Base-by-base conservation (phyloP, 352 stramenopile genomes). In the Phytopythium sindhum region DNA sequence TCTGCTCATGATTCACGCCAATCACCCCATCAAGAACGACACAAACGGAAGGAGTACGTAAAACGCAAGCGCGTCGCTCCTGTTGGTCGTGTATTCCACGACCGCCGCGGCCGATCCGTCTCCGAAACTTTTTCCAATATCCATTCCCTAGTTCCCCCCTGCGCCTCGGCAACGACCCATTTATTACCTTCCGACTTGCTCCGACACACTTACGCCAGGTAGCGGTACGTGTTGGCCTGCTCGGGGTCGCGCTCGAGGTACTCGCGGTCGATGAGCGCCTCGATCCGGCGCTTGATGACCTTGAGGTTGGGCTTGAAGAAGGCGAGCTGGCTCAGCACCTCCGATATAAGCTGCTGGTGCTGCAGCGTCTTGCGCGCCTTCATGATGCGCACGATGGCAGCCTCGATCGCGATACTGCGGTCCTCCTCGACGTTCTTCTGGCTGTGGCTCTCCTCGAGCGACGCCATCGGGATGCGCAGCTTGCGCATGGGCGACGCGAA, bases 351-450 rank as follows among this genome's bases (percentile, higher is more conserved):
- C 73, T 99, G 93, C 73, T 99, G 95, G 75, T 99, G 97, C 60
- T 96, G 84, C 60, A 99, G 80, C 35, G 94, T 98, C 78, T 99
- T 99, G 63, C 96, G 81, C 23, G 96, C 96, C 82, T 99, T 99
- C 98, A 99, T 99, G 80, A 99, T 99, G 74, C 98, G 94, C 45
- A 99, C 98, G 70, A 99, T 99, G 15, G 97, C 97, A 42, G 98
- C 98, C 84, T 99, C 98, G 73, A 99, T 99, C 23, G 97, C 97
- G 79, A 98, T 98, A 64, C 90, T 91, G 44, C 91, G 82, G 63
- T 98, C 90, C 71, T 99, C 97, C 73, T 99, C 95, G 6, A 99
- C 96, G 53, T 96, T 87, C 79, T 99, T 99, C 52, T 98, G 97
- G 72, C 98, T 99, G 83, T 99, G 93, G 61, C 90, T 97, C 71